Evolutionary conservation across 495 filamentous ascomycete genomes (phyloP), one percentile per base, ranked within the genome.

Genomic region (Filosporella fistucella): DNA sequence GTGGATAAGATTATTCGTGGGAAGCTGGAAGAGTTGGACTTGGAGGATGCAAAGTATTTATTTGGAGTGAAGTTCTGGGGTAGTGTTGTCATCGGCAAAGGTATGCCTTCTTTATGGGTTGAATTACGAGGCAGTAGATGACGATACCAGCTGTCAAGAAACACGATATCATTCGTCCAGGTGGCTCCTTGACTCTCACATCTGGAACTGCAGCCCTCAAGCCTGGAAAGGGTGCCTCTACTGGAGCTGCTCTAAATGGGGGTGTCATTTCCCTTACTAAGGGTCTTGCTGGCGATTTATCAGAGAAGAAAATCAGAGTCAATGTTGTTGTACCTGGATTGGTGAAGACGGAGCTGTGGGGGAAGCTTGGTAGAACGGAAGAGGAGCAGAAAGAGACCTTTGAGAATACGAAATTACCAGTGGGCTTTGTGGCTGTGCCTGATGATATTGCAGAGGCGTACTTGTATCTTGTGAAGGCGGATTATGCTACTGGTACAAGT

Each of bases 361-460:
- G 65, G 5, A 55, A 56, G 20, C 39, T 72, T 39, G 62, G 62
- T 12, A 51, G 59, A 38, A 50, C 48, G 10, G 47, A 57, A 47
- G 65, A 67, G 20, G 51, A 61, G 54, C 41, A 57, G 32, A 54
- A 74, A 24, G 55, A 54, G 22, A 42, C 63, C 7, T 59, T 68
- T 24, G 60, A 66, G 48, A 49, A 42, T 24, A 51, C 52, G 33
- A 47, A 51, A 35, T 56, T 66, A n/a, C 52, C 71, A 25, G 69
- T 68, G 0, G 68, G 69, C 18, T 63, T 66, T 49, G 58, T 77
- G 36, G 80, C 71, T 3, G 59, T 52, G 51, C 68, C 74, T 8
- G 71, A 73, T 36, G 71, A 82, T 61, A 61, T 74, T 12, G 78
- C 76, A 0, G 76, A 82, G 64, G 67, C 71, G 10, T 82, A 81